Base-by-base conservation (phyloP, 345 rosid species). In the Syzygium aqueum region DNA sequence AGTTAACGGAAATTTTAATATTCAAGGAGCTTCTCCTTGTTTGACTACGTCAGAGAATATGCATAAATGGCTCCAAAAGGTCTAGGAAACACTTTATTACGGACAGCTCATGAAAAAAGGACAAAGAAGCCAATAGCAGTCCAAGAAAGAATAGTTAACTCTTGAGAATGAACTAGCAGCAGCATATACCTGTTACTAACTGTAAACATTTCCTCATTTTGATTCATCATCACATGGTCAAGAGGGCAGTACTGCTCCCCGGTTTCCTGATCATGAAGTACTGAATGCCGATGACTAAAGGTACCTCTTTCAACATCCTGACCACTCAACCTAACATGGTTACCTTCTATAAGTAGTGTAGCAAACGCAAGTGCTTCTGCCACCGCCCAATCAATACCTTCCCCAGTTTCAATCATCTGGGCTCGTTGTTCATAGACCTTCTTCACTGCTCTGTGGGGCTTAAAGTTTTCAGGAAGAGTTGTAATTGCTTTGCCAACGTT, bases 281-380 rank as follows among this genome's bases (percentile, higher is more conserved):
- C 87, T 11, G 89, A 88, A 85, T 88, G 89, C 43, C 89, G 87
- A 88, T 88, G 89, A 86, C 89, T 88, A 86, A 88, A 88, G 40
- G 89, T 88, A 23, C 89, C 89, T 57, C 89, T 85, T 85, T 88
- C 89, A 3, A 88, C 89, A 85, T 88, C 89, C 63, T 88, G 89
- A 50, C 89, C 89, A 3, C 89, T 88, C 80, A 88, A 83, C 59
- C 89, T 88, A 33, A 88, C 89, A 37, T 88, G 89, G 53, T 88
- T 88, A 25, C 89, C 89, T 82, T 88, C 89, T 46, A 85, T 23
- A 9, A 88, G 51, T 77, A 88, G 83, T 27, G 89, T 86, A 61
- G 89, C 89, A 88, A 88, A 88, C 28, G 89, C 89, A 85, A 88
- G 89, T 30, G 89, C 89, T 86, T 88, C 89, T 51, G 85, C 87